Conservation (phyloP, 2,329 filamentous ascomycete genomes). For the Orbilia ellipsospora region DNA sequence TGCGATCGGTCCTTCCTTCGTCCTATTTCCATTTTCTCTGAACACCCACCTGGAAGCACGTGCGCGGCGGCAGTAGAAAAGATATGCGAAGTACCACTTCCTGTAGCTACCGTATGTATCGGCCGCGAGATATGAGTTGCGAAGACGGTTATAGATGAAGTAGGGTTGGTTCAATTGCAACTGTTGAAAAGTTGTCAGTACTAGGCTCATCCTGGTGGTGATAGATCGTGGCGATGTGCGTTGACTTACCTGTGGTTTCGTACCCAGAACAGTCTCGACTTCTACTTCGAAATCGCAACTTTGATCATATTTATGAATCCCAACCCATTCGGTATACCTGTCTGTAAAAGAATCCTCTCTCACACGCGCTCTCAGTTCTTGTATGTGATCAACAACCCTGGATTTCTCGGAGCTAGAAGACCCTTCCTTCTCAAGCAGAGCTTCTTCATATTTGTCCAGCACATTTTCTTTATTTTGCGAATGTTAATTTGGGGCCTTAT, state of each 20-base stretch:
- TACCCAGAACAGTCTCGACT: slow-evolving; percentile 11
- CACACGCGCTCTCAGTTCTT: not conserved
- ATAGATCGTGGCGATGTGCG: too few relatives aligned
- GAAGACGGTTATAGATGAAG: slow-evolving; percentile 2
- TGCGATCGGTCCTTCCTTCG: slow-evolving; percentile 4
- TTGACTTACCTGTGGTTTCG: slow-evolving; percentile 7
- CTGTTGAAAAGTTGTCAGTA: slow-evolving; percentile 4
- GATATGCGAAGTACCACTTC: slow-evolving; percentile 10
- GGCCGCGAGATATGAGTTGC: slow-evolving; percentile 7
- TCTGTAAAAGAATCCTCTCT: not conserved
- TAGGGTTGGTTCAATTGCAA: slow-evolving; percentile 22
- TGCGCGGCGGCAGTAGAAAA: slow-evolving; percentile 15
- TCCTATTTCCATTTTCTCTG: slow-evolving; percentile 6
- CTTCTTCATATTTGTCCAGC: not conserved
- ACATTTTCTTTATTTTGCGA: not conserved
- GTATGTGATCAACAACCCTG: not conserved
- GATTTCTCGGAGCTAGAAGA: too few relatives aligned
- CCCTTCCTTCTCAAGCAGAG: too few relatives aligned
- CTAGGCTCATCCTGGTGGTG: too few relatives aligned
- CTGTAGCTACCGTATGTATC: slow-evolving; percentile 8
- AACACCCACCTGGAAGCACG: slow-evolving; percentile 23
- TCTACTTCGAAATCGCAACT: slow-evolving; percentile 13
- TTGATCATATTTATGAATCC: slow-evolving; percentile 2
- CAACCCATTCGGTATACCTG: slow-evolving; percentile 6
- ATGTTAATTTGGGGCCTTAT: too few relatives aligned